Evolutionary conservation across 2,329 filamentous ascomycete species (phyloP).

Genomic region (Ambrosiella beaveri): DNA sequence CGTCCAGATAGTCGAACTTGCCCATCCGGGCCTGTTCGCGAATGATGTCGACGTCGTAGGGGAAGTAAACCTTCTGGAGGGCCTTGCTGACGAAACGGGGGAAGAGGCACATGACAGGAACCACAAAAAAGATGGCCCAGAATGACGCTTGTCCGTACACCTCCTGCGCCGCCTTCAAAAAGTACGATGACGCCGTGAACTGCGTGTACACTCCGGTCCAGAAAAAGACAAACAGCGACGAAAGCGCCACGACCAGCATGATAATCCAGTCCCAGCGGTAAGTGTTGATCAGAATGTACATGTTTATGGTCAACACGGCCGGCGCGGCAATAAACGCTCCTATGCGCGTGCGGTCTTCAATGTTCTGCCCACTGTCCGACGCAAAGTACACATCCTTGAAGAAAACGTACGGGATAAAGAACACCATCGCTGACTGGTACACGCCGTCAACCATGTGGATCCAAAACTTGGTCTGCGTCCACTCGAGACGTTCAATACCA

Average conservation of each 20-base stretch:
- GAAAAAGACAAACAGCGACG: conserved; percentile 76
- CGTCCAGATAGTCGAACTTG: conserved; percentile 54
- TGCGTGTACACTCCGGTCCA: conserved; percentile 78
- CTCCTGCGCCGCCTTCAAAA: conserved; percentile 64
- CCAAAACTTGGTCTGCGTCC: conserved; percentile 96
- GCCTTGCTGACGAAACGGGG: conserved; percentile 77
- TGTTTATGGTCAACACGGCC: conserved; percentile 74
- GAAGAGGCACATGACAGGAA: conserved; percentile 64
- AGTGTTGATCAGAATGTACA: conserved; percentile 88
- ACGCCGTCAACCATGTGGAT: conserved; percentile 87
- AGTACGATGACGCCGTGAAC: conserved; percentile 29
- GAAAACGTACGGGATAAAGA: conserved; percentile 83
- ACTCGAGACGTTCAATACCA: conserved; percentile 90
- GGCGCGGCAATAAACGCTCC: conserved; percentile 76
- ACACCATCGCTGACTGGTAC: conserved; percentile 87
- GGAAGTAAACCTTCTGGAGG: conserved; percentile 85
- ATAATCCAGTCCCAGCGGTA: conserved; percentile 99
- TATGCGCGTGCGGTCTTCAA: conserved; percentile 68
- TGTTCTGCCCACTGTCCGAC: conserved; percentile 52
- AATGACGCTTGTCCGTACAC: conserved; percentile 70
- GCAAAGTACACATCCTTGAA: conserved; percentile 44
- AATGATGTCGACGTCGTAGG: conserved; percentile 86
- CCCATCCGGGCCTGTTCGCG: conserved; percentile 78
- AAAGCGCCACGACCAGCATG: conserved; percentile 62
- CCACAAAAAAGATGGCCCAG: conserved; percentile 70